Percentiles rank a stretch among this genome's conserved stretches.
Evolutionary conservation across 192 early-diverging fungal genomes (phyloP).

Genomic region (Geranomyces variabilis): DNA sequence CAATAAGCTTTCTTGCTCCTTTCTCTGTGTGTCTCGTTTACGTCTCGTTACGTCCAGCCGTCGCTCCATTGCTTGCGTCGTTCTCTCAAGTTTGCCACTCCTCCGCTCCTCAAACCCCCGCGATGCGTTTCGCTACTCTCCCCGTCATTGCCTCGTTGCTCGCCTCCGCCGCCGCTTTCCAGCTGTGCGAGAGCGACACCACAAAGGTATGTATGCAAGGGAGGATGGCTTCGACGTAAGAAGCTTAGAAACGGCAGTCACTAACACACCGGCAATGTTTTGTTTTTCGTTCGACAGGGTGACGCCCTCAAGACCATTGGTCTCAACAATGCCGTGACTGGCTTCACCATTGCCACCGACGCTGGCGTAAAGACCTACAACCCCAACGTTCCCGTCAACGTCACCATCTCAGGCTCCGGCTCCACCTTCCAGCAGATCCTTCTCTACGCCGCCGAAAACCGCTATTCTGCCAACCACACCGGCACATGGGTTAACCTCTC

Average conservation of each 20-base stretch:
- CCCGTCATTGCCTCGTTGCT: slow-evolving; percentile 3
- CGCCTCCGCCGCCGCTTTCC: slow-evolving; percentile 5
- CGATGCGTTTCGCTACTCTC: neutral
- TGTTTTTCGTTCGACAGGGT: neutral
- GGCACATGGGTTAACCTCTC: slow-evolving; percentile 12
- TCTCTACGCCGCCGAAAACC: slow-evolving; percentile 11
- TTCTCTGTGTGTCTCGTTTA: too few species aligned
- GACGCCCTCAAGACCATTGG: slow-evolving; percentile 5
- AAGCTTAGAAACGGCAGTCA: neutral
- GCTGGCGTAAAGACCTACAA: slow-evolving; percentile 1
- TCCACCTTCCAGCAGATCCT: slow-evolving; percentile 4
- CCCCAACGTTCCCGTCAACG: slow-evolving; percentile 4
- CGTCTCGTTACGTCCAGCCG: too few species aligned
- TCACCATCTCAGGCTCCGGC: slow-evolving; percentile 7
- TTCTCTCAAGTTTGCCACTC: neutral
- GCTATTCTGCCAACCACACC: neutral
- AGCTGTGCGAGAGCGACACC: slow-evolving; percentile 3
- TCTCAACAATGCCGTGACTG: neutral
- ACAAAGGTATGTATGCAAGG: neutral
- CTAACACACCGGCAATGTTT: neutral
- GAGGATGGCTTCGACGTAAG: neutral
- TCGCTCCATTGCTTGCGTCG: neutral
- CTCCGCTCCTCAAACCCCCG: neutral
- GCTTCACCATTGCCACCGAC: slow-evolving; percentile 4
- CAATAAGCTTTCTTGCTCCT: too few species aligned